Percentiles rank a stretch among this genome's conserved stretches.
Evolutionary conservation across 2,329 filamentous ascomycete genomes (phyloP).

Genomic region (Ceratocystis colombiana): DNA sequence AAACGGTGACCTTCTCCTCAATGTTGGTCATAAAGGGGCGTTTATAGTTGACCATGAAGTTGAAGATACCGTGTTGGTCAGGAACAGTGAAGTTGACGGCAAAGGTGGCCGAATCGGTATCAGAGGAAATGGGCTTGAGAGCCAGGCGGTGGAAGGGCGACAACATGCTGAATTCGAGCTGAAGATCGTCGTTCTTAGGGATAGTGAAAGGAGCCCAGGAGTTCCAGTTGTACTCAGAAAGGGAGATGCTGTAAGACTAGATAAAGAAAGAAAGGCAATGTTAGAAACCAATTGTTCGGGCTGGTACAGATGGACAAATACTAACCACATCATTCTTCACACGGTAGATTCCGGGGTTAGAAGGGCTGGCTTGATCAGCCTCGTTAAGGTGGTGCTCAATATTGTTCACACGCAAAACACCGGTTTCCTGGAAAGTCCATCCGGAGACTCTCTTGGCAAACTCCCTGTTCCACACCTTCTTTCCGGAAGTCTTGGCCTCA

Average conservation of each 20-base stretch:
- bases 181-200: conserved; percentile 60
- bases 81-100: conserved; percentile 68
- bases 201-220: conserved; percentile 64
- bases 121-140: conserved; percentile 49
- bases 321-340: conserved; percentile 94
- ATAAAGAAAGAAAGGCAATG: too few relatives aligned
- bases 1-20: conserved; percentile 91
- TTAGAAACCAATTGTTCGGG: background rate
- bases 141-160: conserved; percentile 89
- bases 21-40: conserved; percentile 79
- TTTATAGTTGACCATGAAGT: conserved; percentile 96
- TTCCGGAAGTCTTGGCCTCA: conserved; percentile 41
- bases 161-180: conserved; percentile 98
- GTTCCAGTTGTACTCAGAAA: conserved; percentile 74
- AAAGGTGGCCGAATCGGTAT: conserved; percentile 62
- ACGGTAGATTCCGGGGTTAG: conserved; percentile 82
- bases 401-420: conserved; percentile 73
- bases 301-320: conserved; percentile 30
- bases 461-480: conserved; percentile 64
- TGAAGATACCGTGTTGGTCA: conserved; percentile 98
- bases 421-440: conserved; percentile 95
- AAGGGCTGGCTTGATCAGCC: conserved; percentile 40
- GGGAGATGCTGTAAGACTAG: conserved; percentile 73
- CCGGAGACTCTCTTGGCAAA: conserved; percentile 77
- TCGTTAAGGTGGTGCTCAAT: conserved; percentile 60